Evolutionary conservation across 495 filamentous ascomycete species (phyloP), one percentile per base, ranked within the genome.

Genomic region (Aspergillus hancockii): DNA sequence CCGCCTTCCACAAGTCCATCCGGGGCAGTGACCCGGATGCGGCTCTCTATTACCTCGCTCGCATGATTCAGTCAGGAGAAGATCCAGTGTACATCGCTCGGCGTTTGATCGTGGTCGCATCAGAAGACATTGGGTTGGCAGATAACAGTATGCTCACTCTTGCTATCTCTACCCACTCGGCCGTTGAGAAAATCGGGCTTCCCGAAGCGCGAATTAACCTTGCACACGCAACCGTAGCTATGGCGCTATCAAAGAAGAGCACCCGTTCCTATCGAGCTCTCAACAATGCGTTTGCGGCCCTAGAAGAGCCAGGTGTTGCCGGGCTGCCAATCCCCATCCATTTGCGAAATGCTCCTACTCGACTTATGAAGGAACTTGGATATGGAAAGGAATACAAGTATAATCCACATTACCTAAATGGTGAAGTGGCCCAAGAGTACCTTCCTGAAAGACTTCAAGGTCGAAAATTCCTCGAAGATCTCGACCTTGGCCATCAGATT

Each of bases 51-150:
- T 98, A 97, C 70, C 84, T 98, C 7, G 88, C 89, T 3, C 88
- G 94, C 46, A 98, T 98, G 94, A 82, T 98, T n/a, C 87, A 94
- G 60, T 92, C 89, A 1, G 94, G 94, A 40, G 94, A 98, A 71
- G 94, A 98, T 66, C 92, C 93, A 0, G 76, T 98, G 0, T 98
- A 90, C 68, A 90, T 98, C 38, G 93, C 94, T 7, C 85, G 94
- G 3, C 85, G 94, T 14, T 86, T 98, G 79, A 88, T 98, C 13
- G 92, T 97, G 2, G 87, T 96, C 45, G 91, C 92, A 0, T 92
- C 89, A 8, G 93, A 97, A 65, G 93, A 97, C 64, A 86, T 98
- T 49, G 94, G 94, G 1, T 75, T 98, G 2, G 94, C 94, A 18
- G 92, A 97, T 69, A 94, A 91, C 69, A 85, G 79, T 31, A 86